Evolutionary conservation across 768 basidiomycete species (phyloP).

Genomic region (Tulasnella sp.): DNA sequence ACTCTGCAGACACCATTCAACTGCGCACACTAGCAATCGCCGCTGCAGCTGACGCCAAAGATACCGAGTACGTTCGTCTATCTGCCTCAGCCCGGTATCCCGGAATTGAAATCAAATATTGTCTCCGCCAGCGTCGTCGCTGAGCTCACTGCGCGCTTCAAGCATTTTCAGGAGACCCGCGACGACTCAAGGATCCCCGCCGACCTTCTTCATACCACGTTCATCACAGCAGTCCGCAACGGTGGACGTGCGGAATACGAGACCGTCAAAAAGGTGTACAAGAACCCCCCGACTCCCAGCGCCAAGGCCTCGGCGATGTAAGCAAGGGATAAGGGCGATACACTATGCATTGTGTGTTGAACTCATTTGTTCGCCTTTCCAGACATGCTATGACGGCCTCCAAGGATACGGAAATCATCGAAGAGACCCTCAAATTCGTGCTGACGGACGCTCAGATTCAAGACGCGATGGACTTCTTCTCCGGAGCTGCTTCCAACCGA

Average conservation of each 20-base stretch:
- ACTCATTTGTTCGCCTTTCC: constrained; percentile 9
- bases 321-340: constrained; percentile 39
- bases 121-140: constrained; percentile 58
- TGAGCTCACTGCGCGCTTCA: constrained; percentile 73
- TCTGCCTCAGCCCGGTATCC: neutral
- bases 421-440: constrained; percentile 67
- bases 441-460: constrained; percentile 51
- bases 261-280: constrained; percentile 66
- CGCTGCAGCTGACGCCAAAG: constrained; percentile 56
- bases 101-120: constrained; percentile 36
- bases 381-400: constrained; percentile 70
- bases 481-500: constrained; percentile 61
- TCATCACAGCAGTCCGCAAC: constrained; percentile 58
- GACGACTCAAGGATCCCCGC: constrained; percentile 79
- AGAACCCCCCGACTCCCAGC: constrained; percentile 73
- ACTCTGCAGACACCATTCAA: constrained; percentile 67
- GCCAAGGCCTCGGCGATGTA: constrained; percentile 73
- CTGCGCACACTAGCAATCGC: constrained; percentile 75
- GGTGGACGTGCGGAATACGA: constrained; percentile 78
- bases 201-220: constrained; percentile 67
- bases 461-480: constrained; percentile 59
- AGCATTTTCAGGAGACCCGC: constrained; percentile 65
- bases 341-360: neutral
- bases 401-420: constrained; percentile 58
- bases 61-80: constrained; percentile 39